phyloP scores from a whole-genome alignment of 1,284 basidiomycete genomes.

The Ceratorhiza oryzae-sativae region DNA sequence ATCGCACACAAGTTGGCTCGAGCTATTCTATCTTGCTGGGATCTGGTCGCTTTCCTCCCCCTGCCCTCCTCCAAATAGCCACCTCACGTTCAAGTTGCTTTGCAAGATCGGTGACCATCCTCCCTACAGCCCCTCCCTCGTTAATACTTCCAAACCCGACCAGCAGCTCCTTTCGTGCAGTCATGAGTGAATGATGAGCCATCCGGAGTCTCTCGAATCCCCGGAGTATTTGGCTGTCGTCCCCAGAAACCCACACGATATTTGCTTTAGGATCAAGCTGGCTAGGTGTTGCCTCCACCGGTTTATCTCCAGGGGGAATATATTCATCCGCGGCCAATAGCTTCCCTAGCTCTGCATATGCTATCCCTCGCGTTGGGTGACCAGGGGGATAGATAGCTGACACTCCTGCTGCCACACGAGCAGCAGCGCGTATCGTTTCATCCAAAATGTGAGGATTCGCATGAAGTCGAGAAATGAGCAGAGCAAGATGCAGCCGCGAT shows the following conservation, averaged over 20 bases:
- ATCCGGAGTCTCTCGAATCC: slow-evolving; percentile 67
- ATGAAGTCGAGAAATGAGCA: slow-evolving; percentile 64
- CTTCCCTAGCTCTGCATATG: slow-evolving; percentile 82
- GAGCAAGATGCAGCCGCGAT: slow-evolving; percentile 68
- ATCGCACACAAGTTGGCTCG: not conserved
- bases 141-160: slow-evolving; percentile 49
- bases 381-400: slow-evolving; percentile 63
- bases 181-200: slow-evolving; percentile 67
- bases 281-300: slow-evolving; percentile 14
- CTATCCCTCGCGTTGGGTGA: slow-evolving; percentile 81
- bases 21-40: not conserved
- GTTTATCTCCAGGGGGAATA: slow-evolving; percentile 56
- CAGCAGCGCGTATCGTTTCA: slow-evolving; percentile 65
- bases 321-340: slow-evolving; percentile 72
- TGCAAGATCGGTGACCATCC: slow-evolving; percentile 50
- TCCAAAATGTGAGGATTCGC: slow-evolving; percentile 53
- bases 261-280: slow-evolving; percentile 29
- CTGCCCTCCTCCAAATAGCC: slow-evolving; percentile 65
- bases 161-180: slow-evolving; percentile 56
- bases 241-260: slow-evolving; percentile 10
- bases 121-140: slow-evolving; percentile 49
- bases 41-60: slow-evolving; percentile 30
- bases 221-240: slow-evolving; percentile 33
- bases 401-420: slow-evolving; percentile 65
- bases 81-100: slow-evolving; percentile 72